Evolutionary conservation across 495 filamentous ascomycete genomes (phyloP).

Genomic region (Alectoria sarmentosa): DNA sequence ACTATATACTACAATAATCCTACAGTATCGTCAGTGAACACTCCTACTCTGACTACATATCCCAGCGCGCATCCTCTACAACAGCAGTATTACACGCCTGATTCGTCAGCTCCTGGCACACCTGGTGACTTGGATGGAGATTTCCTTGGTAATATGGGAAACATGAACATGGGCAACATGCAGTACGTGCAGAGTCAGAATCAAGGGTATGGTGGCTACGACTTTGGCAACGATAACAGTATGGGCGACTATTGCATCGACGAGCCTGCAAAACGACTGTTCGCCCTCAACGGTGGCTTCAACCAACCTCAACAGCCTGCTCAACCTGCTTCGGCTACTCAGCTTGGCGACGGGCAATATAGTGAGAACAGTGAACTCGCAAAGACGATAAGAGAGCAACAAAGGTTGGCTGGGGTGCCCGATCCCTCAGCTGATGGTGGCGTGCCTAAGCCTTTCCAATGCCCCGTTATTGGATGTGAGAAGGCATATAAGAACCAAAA

Average conservation of each 20-base stretch:
- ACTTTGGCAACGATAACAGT: slow-evolving; percentile 42
- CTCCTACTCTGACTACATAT: slow-evolving; percentile 70
- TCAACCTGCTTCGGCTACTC: slow-evolving; percentile 41
- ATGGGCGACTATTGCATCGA: slow-evolving; percentile 80
- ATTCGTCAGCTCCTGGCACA: slow-evolving; percentile 68
- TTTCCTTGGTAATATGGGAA: slow-evolving; percentile 45
- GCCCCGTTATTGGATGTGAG: slow-evolving; percentile 96
- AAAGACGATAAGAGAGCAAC: slow-evolving; percentile 62
- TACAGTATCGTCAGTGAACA: slow-evolving; percentile 96
- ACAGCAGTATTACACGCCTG: slow-evolving; percentile 60
- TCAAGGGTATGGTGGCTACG: slow-evolving; percentile 30
- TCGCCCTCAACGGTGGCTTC: slow-evolving; percentile 73
- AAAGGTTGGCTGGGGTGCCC: slow-evolving; percentile 58
- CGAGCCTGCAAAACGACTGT: slow-evolving; percentile 89
- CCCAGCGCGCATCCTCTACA: slow-evolving; percentile 48
- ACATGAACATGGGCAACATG: slow-evolving; percentile 50
- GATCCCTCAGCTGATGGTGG: slow-evolving; percentile 49
- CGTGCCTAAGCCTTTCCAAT: slow-evolving; percentile 93
- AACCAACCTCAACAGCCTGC: slow-evolving; percentile 56
- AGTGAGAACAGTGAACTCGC: slow-evolving; percentile 70
- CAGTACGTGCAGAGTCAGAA: slow-evolving; percentile 40
- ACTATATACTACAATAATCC: slow-evolving; percentile 80
- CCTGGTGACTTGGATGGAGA: slow-evolving; percentile 57
- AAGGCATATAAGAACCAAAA: slow-evolving; percentile 99
- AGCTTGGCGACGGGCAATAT: slow-evolving; percentile 63